Conservation (phyloP, 768 basidiomycete genomes). For the Boletus vinaceobasis region DNA sequence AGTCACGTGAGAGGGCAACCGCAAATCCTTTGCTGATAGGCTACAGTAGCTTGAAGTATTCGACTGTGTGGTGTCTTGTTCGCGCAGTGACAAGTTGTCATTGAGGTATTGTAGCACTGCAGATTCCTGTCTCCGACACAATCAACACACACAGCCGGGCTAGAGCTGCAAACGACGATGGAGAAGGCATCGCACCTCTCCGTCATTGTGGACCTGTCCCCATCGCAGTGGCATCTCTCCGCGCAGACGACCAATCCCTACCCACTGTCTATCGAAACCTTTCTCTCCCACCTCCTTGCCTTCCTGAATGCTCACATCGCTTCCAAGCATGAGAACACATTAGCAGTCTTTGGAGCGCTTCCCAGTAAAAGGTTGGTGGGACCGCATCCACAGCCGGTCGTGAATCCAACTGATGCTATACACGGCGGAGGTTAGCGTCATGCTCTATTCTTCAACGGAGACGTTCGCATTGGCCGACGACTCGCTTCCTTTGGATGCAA, state of each 20-base stretch:
- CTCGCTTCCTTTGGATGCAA: constrained; percentile 54
- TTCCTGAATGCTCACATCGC: constrained; percentile 95
- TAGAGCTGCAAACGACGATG: constrained; percentile 28
- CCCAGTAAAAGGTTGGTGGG: constrained; percentile 72
- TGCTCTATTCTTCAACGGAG: constrained; percentile 74
- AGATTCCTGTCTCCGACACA: not conserved
- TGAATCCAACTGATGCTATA: not conserved
- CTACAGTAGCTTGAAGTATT: too few species aligned
- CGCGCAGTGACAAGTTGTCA: not conserved
- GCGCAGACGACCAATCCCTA: constrained; percentile 45
- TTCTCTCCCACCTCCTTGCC: constrained; percentile 82
- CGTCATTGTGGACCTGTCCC: constrained; percentile 82
- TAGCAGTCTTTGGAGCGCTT: constrained; percentile 89
- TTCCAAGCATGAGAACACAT: constrained; percentile 83
- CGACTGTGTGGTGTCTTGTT: too few species aligned
- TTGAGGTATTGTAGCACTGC: not conserved
- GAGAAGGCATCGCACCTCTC: constrained; percentile 65
- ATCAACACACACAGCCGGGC: too few species aligned
- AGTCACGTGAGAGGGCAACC: too few species aligned
- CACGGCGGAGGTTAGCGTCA: constrained; percentile 43
- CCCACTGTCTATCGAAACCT: constrained; percentile 62
- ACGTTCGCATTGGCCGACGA: constrained; percentile 34
- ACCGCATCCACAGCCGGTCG: not conserved
- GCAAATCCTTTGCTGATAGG: too few species aligned
- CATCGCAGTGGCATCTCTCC: constrained; percentile 81